Base-by-base conservation (phyloP, 495 filamentous ascomycete species). In the Emericellopsis terricola region DNA sequence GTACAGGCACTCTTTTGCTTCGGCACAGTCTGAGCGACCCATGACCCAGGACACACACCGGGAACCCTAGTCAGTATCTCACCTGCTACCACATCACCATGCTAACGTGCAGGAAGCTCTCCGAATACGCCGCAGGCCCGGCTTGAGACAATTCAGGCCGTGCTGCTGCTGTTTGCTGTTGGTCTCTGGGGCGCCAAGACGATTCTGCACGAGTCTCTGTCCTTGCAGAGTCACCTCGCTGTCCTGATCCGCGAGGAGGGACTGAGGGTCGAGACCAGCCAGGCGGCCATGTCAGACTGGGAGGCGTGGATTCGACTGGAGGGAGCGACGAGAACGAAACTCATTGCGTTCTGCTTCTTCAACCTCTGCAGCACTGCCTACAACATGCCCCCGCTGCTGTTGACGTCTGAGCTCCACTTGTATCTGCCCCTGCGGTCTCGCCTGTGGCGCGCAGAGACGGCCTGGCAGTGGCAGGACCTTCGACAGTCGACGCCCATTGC, bases 321-420 rank as follows among this genome's bases (percentile, higher is more conserved):
- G 43, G 51, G 59, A 2, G 52, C 55, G 2, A 66, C 62, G 17
- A 55, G 69, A 9, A 72, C 68, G 0, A 73, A 69, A 34, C 63
- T 64, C n/a, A 59, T 71, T 17, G 57, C 61, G 3, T 72, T 65
- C 40, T 67, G 61, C 40, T 74, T 71, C 49, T 68, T 71, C 30
- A 71, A 73, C 40, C 47, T 74, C 6, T 65, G 68, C 36, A 68
- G 60, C 41, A 65, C 72, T 17, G 60, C 63, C 1, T 74, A 69
- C 44, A 67, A 73, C 37, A 69, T 62, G 36, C 57, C 64, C 2
- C 69, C 69, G 9, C 37, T 65, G 15, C 57, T 82, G 1, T 47
- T 77, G 6, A 76, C 69, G 1, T 70, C 71, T 1, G 75, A 82
- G 36, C 45, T 80, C 8, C 59, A 69, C 1, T 48, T 79, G 3